These are phyloP conservation scores for Carex cristatella DNA, from an alignment of 176 grass and related monocot genomes.

Conservation along the genomic window DNA sequence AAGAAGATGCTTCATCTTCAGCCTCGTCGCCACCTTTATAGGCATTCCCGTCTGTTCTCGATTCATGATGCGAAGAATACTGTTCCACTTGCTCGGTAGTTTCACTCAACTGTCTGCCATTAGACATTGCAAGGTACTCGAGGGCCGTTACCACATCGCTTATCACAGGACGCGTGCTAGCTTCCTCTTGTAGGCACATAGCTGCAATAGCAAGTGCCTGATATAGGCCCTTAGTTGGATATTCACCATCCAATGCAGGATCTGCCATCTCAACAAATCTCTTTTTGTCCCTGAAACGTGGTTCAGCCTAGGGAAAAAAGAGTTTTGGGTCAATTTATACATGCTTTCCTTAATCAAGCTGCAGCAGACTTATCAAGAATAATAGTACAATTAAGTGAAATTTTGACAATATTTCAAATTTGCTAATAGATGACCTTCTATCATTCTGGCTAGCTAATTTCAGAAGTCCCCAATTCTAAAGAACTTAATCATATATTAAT, in stretches of 20 bases:
- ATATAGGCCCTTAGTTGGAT: slow-evolving; percentile 27
- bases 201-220: slow-evolving; percentile 33
- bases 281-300: slow-evolving; percentile 34
- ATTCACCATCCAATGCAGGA: slow-evolving; percentile 14
- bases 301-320: slow-evolving; percentile 23
- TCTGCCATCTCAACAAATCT: slow-evolving; percentile 42
- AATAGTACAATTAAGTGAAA: not conserved
- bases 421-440: not conserved
- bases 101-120: not conserved
- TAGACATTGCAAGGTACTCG: slow-evolving; percentile 19
- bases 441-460: not conserved
- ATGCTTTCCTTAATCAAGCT: not conserved
- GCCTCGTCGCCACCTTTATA: not conserved
- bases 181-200: slow-evolving; percentile 40
- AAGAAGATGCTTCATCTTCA: slow-evolving; percentile 8
- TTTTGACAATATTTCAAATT: not conserved
- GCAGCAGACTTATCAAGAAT: not conserved
- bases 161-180: slow-evolving; percentile 27
- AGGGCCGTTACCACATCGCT: slow-evolving; percentile 33
- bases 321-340: slow-evolving; percentile 7
- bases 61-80: slow-evolving; percentile 7
- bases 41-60: not conserved
- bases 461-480: not conserved
- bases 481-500: not conserved
- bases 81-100: not conserved